Evolutionary conservation across 2,329 filamentous ascomycete species (phyloP), one percentile per base, ranked within the genome.

Genomic region (Rhexocercosporidium sp.): DNA sequence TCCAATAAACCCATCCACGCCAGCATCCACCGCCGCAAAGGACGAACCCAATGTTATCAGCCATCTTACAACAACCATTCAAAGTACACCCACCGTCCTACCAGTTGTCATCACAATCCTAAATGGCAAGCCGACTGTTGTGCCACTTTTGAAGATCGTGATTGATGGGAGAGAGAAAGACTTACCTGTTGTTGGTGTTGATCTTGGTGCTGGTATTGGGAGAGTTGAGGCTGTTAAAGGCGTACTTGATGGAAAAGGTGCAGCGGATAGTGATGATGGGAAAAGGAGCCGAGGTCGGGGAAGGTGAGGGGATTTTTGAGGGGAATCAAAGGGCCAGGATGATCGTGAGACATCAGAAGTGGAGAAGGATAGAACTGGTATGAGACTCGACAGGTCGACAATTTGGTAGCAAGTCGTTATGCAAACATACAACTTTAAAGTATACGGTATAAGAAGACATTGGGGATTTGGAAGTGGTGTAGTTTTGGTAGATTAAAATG

Each of bases 141-240:
- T 65, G n/a, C 62, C 66, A 14, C 51, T 59, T 5, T 57, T 63
- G 29, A 49, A 68, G 3, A 63, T 65, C 39, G 8, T 65, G 5
- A 34, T 54, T 47, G 59, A 65, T 60, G 66, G 62, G 7, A 47
- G 12, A 7, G 18, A 46, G 22, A 65, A 64, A 7, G 34, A 53
- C 18, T 22, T 65, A 39, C 66, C 66, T 54, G 59, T 68, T 31
- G 59, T 51, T 3, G 59, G 46, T 25, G 20, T 49, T 16, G 59
- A 49, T 37, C 9, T 47, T n/a, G 29, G 29, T 12, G n/a, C 18
- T n/a, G 39, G 44, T 3, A 12, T 22, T 31, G 62, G 25, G 6
- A 59, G 29, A 39, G 12, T 46, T 46, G 56, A 25, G 20, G 39
- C 56, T 46, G 56, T n/a, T 1, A 41, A 29, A 14, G 37, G 12